phyloP scores from a whole-genome alignment of 805 yeast species.

The Hanseniaspora vineae region DNA sequence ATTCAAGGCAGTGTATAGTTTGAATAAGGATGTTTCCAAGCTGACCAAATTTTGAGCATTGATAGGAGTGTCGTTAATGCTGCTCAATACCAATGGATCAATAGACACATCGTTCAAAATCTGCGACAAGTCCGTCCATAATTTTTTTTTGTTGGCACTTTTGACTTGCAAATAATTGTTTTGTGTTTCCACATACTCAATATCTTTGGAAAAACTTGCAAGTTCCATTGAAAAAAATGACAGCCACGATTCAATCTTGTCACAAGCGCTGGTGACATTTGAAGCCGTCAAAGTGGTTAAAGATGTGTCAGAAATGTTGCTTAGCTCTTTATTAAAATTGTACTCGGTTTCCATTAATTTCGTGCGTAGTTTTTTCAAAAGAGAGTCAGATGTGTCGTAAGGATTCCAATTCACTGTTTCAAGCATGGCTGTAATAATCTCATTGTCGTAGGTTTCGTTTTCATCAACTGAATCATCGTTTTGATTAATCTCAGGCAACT shows the following conservation, averaged over 20 bases:
- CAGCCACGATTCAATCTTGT: slow-evolving; percentile 39
- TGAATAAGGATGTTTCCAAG: slow-evolving; percentile 44
- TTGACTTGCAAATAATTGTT: slow-evolving; percentile 76
- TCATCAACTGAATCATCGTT: slow-evolving; percentile 1
- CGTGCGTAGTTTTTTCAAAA: slow-evolving; percentile 43
- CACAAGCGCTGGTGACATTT: slow-evolving; percentile 39
- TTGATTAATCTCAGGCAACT: not conserved
- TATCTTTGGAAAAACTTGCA: slow-evolving; percentile 51
- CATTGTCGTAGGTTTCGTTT: slow-evolving; percentile 2
- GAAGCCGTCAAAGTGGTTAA: slow-evolving; percentile 30
- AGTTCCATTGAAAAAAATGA: slow-evolving; percentile 48
- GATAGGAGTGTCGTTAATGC: slow-evolving; percentile 35
- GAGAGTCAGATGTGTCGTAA: slow-evolving; percentile 44
- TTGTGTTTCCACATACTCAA: slow-evolving; percentile 57
- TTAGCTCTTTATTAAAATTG: slow-evolving; percentile 37
- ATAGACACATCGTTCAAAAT: slow-evolving; percentile 60
- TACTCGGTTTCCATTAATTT: slow-evolving; percentile 54
- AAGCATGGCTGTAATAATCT: slow-evolving; percentile 27
- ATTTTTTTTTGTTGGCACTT: slow-evolving; percentile 64
- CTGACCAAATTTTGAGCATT: slow-evolving; percentile 31
- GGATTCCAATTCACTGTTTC: slow-evolving; percentile 71
- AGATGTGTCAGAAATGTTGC: not conserved
- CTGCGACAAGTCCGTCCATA: slow-evolving; percentile 58
- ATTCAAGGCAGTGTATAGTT: slow-evolving; percentile 49
- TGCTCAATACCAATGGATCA: slow-evolving; percentile 38